Conservation (phyloP, 2,329 filamentous ascomycete genomes). For the Exutisphaerella laricina region DNA sequence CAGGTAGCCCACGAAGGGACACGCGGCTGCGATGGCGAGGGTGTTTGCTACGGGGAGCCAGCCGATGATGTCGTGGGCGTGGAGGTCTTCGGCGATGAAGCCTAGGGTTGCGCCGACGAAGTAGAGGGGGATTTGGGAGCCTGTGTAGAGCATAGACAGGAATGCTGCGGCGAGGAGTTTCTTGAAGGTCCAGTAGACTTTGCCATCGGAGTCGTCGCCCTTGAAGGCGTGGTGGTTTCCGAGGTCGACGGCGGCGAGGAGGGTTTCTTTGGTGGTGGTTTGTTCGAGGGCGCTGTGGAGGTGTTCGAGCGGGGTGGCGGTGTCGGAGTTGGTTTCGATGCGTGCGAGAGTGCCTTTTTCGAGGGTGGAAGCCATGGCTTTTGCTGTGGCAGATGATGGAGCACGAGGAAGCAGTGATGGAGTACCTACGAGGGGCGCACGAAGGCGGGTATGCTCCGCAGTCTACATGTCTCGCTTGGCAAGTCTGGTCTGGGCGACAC, state of each 20-base stretch:
- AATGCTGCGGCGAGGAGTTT: slow-evolving; percentile 35
- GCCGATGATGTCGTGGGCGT: slow-evolving; percentile 17
- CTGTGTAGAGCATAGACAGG: slow-evolving; percentile 36
- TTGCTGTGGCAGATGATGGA: background rate
- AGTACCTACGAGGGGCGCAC: no score
- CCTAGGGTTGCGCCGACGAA: slow-evolving; percentile 21
- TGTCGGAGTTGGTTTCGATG: slow-evolving; percentile 14
- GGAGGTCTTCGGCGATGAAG: slow-evolving; percentile 22
- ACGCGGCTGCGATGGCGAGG: slow-evolving; percentile 50
- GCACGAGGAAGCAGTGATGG: background rate
- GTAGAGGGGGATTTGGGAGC: slow-evolving; percentile 27
- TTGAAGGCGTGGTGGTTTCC: slow-evolving; percentile 35
- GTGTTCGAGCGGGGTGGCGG: slow-evolving; percentile 5
- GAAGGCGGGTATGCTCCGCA: no score
- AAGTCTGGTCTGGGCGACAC: no score
- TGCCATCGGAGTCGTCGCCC: slow-evolving; percentile 39
- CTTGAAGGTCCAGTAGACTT: slow-evolving; percentile 34
- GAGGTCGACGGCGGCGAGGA: slow-evolving; percentile 28
- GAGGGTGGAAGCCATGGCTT: slow-evolving; percentile 6
- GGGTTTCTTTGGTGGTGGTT: slow-evolving; percentile 15
- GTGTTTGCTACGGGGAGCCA: slow-evolving; percentile 43
- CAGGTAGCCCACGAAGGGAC: slow-evolving; percentile 60
- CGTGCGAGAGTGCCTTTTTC: slow-evolving; percentile 16
- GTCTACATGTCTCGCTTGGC: no score
- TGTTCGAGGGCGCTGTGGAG: slow-evolving; percentile 13